phyloP scores from a whole-genome alignment of 2,329 filamentous ascomycete genomes.

The Cordyceps javanica region DNA sequence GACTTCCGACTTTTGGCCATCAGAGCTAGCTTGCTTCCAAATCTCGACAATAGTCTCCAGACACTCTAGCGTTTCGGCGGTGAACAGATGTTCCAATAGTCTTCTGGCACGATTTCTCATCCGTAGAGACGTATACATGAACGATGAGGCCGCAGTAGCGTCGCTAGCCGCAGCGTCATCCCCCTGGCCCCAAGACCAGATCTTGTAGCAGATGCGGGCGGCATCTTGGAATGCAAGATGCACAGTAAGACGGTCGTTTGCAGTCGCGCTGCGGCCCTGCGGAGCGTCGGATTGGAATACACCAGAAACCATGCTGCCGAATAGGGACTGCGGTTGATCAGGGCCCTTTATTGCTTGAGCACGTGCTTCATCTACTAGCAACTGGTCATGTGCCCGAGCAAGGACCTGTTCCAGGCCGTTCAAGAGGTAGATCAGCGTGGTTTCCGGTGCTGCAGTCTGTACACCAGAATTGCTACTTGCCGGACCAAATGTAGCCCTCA shows the following conservation, averaged over 20 bases:
- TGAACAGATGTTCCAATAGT: slow-evolving; percentile 86
- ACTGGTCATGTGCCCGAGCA: slow-evolving; percentile 76
- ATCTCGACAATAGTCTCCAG: slow-evolving; percentile 84
- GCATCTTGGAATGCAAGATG: slow-evolving; percentile 95
- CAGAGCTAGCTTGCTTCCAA: slow-evolving; percentile 56
- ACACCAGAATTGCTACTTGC: slow-evolving; percentile 17
- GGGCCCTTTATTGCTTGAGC: slow-evolving; percentile 66
- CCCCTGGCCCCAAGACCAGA: slow-evolving; percentile 87
- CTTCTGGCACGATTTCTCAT: slow-evolving; percentile 86
- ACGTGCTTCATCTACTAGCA: slow-evolving; percentile 69
- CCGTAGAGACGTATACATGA: slow-evolving; percentile 82
- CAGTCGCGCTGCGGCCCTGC: slow-evolving; percentile 75
- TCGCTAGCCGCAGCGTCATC: slow-evolving; percentile 56
- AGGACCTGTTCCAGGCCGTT: slow-evolving; percentile 89
- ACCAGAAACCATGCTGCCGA: slow-evolving; percentile 89
- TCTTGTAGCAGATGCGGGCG: slow-evolving; percentile 82
- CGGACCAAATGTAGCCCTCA: slow-evolving; percentile 57
- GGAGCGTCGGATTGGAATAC: slow-evolving; percentile 76
- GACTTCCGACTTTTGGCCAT: slow-evolving; percentile 53
- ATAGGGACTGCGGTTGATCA: slow-evolving; percentile 79
- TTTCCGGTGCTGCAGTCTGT: slow-evolving; percentile 48
- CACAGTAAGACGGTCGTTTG: slow-evolving; percentile 89
- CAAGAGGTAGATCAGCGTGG: slow-evolving; percentile 76
- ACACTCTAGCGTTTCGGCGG: slow-evolving; percentile 86
- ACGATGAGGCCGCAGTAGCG: slow-evolving; percentile 66